These are phyloP conservation scores for Petunia secreta DNA, from an alignment of 257 asterid species.

Conservation along the genomic window DNA sequence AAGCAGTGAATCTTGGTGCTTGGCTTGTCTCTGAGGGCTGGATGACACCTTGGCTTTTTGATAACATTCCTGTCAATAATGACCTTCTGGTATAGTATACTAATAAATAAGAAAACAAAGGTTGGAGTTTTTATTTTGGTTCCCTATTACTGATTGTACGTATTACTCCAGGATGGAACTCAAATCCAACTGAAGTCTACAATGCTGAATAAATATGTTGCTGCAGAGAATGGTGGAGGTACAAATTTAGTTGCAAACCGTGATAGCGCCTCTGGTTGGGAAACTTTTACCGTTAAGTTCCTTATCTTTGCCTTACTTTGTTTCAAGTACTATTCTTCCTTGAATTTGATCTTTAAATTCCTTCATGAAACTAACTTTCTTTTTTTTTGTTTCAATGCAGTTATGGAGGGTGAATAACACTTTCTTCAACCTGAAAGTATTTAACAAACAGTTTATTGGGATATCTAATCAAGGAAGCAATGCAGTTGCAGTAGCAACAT, in stretches of 20 bases:
- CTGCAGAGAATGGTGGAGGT: conserved; percentile 62
- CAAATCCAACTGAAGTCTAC: conserved; percentile 60
- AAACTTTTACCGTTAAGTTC: conserved; percentile 49
- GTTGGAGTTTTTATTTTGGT: background rate
- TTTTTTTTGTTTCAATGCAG: conserved; percentile 31
- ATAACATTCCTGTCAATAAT: conserved; percentile 37
- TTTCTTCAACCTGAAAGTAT: conserved; percentile 53
- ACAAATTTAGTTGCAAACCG: conserved; percentile 54
- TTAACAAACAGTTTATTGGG: conserved; percentile 50
- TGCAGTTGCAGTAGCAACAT: conserved; percentile 25
- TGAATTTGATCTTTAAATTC: background rate
- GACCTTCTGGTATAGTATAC: conserved; percentile 17
- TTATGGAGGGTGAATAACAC: conserved; percentile 54
- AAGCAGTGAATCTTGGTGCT: conserved; percentile 47
- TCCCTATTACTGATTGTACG: background rate
- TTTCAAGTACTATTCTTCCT: background rate
- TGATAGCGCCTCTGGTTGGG: conserved; percentile 48
- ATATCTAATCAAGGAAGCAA: conserved; percentile 11
- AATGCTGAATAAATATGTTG: conserved; percentile 49
- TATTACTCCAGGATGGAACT: conserved; percentile 50
- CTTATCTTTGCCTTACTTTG: background rate
- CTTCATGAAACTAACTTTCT: background rate
- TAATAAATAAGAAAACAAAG: too few species aligned
- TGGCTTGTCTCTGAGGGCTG: conserved; percentile 54
- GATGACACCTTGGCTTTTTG: conserved; percentile 52